These are phyloP conservation scores for Microbotryum intermedium DNA, from an alignment of 1,284 basidiomycete species.

Conservation along the genomic window DNA sequence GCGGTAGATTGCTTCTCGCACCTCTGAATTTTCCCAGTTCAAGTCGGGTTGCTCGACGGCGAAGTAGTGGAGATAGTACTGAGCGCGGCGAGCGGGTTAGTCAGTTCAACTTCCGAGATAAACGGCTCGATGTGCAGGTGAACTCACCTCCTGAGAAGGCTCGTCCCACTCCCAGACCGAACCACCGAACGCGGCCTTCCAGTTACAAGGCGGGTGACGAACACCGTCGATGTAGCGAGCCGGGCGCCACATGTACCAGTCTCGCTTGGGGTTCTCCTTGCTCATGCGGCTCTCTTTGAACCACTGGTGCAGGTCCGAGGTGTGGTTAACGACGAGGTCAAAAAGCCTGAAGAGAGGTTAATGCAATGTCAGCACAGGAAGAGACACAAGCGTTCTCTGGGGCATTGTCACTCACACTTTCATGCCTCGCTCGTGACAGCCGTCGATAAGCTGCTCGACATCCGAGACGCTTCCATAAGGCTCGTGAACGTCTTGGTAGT, in stretches of 20 bases:
- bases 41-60: constrained; percentile 64
- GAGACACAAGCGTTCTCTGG: not conserved
- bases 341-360: constrained; percentile 44
- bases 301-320: constrained; percentile 68
- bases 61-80: constrained; percentile 65
- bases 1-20: constrained; percentile 40
- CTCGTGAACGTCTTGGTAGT: constrained; percentile 64
- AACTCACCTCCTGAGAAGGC: constrained; percentile 47
- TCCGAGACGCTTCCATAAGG: constrained; percentile 64
- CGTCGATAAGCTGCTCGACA: constrained; percentile 56
- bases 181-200: constrained; percentile 61
- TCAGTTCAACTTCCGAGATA: too few species aligned
- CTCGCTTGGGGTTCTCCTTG: constrained; percentile 53
- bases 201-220: constrained; percentile 60
- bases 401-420: constrained; percentile 38
- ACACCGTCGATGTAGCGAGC: constrained; percentile 41
- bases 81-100: not conserved
- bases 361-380: not conserved
- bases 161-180: constrained; percentile 67
- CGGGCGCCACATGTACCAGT: constrained; percentile 43
- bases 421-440: constrained; percentile 57
- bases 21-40: constrained; percentile 59
- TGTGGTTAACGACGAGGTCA: constrained; percentile 74
- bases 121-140: not conserved
- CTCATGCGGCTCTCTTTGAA: constrained; percentile 57